Evolutionary conservation across 768 basidiomycete species (phyloP).

Genomic region (Nidularia pulvinata): DNA sequence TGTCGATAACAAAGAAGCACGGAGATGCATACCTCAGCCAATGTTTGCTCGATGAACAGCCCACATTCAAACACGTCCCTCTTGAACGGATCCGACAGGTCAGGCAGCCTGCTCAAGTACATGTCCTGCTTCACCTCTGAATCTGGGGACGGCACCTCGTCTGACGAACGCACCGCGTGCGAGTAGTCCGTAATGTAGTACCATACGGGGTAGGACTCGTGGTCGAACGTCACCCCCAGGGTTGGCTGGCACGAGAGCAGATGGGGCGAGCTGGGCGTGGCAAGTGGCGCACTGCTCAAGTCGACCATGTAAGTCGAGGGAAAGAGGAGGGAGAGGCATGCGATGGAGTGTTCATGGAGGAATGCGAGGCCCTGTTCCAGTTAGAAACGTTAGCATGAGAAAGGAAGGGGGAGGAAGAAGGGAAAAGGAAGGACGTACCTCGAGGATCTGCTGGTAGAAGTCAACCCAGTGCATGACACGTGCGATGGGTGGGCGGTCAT

Average conservation of each 20-base stretch:
- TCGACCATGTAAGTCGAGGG: conserved; percentile 40
- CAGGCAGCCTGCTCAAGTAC: no score
- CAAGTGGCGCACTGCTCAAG: conserved; percentile 25
- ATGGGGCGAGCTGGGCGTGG: conserved; percentile 4
- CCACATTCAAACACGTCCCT: not conserved
- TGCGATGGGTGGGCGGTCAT: conserved; percentile 41
- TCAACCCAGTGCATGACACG: conserved; percentile 49
- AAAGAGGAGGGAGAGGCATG: conserved; percentile 29
- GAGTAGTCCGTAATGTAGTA: conserved; percentile 33
- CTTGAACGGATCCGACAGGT: not conserved
- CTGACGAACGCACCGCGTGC: conserved; percentile 4
- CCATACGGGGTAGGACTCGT: conserved; percentile 30
- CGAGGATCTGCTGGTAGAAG: conserved; percentile 48
- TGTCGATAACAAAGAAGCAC: not conserved
- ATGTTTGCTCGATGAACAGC: not conserved
- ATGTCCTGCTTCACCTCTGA: no score
- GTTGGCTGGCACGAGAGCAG: not conserved
- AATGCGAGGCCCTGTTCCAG: conserved; percentile 38
- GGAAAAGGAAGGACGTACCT: conserved; percentile 24
- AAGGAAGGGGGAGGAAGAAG: not conserved
- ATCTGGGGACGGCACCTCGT: no score
- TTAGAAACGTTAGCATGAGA: not conserved
- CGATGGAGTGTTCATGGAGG: conserved; percentile 44
- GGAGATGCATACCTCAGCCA: not conserved
- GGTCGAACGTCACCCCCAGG: conserved; percentile 22